A percentile compares a stretch with the other conserved stretches of the same genome.
Evolutionary conservation across 345 rosid genomes (phyloP).

Genomic region (Laguncularia racemosa): DNA sequence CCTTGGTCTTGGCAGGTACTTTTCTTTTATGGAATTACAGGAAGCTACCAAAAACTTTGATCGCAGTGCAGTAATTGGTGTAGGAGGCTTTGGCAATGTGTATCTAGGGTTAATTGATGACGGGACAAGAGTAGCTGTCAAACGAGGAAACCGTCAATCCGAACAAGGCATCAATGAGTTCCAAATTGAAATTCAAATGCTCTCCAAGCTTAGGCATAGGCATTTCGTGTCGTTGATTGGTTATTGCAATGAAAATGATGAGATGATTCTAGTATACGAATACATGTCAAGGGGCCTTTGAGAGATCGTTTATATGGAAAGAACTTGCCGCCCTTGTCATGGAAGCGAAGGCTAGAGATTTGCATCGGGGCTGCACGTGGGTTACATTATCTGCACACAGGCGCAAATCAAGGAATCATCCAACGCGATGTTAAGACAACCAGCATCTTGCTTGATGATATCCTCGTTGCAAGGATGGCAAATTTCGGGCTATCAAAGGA

Average conservation of each 20-base stretch:
- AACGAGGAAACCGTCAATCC: conserved; percentile 14
- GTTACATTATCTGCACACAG: conserved; percentile 12
- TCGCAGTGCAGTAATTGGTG: conserved; percentile 4
- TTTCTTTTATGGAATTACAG: conserved; percentile 6
- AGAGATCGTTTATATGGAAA: conserved; percentile 9
- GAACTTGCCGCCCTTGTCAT: conserved; percentile 9
- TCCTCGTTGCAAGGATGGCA: conserved; percentile 11
- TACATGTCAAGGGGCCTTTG: conserved; percentile 10
- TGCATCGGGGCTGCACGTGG: conserved; percentile 3
- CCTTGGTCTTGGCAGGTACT: conserved; percentile 11
- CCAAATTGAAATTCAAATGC: conserved; percentile 15
- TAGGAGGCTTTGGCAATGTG: conserved; percentile 13
- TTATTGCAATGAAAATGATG: conserved; percentile 7
- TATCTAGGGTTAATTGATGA: conserved; percentile 6
- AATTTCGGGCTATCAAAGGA: conserved; percentile 12
- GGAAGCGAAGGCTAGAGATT: conserved; percentile 14
- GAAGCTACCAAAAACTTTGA: conserved; percentile 14
- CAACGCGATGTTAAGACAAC: conserved; percentile 9
- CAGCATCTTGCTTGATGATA: conserved; percentile 6
- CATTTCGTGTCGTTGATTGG: conserved; percentile 16
- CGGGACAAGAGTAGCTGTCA: conserved; percentile 13
- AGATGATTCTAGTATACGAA: conserved; percentile 13
- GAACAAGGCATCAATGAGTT: conserved; percentile 14
- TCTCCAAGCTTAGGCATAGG: conserved; percentile 14
- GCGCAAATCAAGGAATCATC: conserved; percentile 11